A percentile compares a stretch with the other conserved stretches of the same genome.
Conservation (phyloP, 208 protist species). For the Acanthamoeba triangularis region DNA sequence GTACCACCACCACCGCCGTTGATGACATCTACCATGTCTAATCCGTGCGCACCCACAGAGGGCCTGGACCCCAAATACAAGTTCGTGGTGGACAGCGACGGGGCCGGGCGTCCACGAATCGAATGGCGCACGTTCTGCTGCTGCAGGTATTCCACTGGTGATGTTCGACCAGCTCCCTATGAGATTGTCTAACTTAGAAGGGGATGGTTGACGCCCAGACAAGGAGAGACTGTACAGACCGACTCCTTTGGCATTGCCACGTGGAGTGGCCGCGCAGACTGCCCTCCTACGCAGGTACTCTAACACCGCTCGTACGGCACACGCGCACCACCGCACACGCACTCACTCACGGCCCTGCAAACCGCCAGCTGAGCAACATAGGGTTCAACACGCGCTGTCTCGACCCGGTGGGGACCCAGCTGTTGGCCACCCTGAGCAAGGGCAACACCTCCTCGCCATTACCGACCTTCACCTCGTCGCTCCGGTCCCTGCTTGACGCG, state of each 20-base stretch:
- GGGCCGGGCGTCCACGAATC: background rate
- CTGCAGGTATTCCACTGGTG: background rate
- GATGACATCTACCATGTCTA: no score
- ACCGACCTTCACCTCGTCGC: background rate
- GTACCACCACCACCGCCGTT: no score
- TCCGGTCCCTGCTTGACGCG: background rate
- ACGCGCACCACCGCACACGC: background rate
- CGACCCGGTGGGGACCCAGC: background rate
- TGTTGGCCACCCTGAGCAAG: background rate
- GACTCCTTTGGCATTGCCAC: background rate
- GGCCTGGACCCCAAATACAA: slow-evolving; percentile 56
- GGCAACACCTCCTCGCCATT: background rate
- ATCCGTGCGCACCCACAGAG: background rate
- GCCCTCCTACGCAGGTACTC: background rate
- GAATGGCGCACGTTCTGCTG: slow-evolving; percentile 64
- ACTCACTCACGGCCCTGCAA: background rate
- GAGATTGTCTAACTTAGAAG: no score
- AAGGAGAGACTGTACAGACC: slow-evolving; percentile 12
- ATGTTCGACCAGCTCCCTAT: no score
- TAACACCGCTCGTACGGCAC: background rate
- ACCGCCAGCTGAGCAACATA: slow-evolving; percentile 22
- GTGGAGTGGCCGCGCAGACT: background rate
- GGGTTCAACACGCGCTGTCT: slow-evolving; percentile 34
- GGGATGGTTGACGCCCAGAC: no score
- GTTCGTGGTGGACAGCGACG: background rate